These are phyloP conservation scores for Aspergillus ibericus DNA, from an alignment of 2,329 filamentous ascomycete species.

Conservation along the genomic window DNA sequence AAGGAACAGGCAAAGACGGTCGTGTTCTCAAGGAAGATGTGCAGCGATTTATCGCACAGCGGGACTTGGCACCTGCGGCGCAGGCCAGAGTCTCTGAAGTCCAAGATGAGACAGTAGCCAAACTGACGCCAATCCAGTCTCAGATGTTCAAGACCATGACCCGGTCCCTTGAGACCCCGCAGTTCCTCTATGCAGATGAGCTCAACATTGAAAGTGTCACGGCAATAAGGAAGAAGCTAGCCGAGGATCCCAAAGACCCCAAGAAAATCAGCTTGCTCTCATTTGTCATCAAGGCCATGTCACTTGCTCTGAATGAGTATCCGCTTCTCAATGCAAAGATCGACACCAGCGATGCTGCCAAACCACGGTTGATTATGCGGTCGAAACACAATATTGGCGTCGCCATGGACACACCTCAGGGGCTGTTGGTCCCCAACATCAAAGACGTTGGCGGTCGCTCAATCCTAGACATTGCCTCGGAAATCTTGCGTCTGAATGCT, in stretches of 20 bases:
- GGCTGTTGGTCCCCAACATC: constrained; percentile 88
- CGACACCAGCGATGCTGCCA: constrained; percentile 61
- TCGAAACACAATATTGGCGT: constrained; percentile 91
- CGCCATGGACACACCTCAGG: constrained; percentile 88
- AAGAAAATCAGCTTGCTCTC: constrained; percentile 84
- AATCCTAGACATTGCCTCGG: constrained; percentile 73
- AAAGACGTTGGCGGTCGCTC: constrained; percentile 76
- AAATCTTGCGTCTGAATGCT: constrained; percentile 70
- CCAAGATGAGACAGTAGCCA: constrained; percentile 67
- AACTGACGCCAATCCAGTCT: constrained; percentile 75
- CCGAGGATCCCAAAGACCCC: constrained; percentile 54
- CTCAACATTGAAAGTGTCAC: constrained; percentile 77
- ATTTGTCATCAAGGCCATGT: constrained; percentile 95
- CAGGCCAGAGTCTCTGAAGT: constrained; percentile 39
- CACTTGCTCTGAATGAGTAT: constrained; percentile 75
- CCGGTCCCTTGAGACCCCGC: constrained; percentile 82
- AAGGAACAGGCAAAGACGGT: constrained; percentile 86
- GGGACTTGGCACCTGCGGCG: constrained; percentile 41
- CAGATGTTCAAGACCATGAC: constrained; percentile 99
- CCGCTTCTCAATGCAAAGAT: constrained; percentile 86
- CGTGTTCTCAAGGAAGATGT: constrained; percentile 93
- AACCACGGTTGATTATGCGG: constrained; percentile 75
- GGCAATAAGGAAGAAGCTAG: constrained; percentile 71
- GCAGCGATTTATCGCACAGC: constrained; percentile 63
- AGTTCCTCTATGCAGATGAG: constrained; percentile 93